Evolutionary conservation across 768 basidiomycete species (phyloP), one percentile per base, ranked within the genome.

Genomic region (Kwoniella europaea): DNA sequence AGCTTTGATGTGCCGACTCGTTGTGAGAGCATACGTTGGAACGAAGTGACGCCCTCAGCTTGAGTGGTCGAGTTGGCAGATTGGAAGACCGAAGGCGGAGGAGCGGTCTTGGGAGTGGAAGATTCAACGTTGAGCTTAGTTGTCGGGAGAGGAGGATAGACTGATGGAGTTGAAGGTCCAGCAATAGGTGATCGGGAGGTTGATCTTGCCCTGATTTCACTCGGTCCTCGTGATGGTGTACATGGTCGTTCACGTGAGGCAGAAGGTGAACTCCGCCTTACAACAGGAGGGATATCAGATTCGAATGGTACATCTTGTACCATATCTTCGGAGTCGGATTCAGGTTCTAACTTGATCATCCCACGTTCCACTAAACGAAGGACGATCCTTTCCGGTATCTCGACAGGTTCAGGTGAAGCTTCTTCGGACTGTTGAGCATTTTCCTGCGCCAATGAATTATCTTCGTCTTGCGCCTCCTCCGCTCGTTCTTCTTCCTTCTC

Each of bases 341-440:
- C 68, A 44, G 66, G 64, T 43, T 69, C 68, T 22, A 70, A 54
- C 16, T 70, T 70, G 62, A 70, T 70, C 4, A 70, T 60, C 15
- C 68, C 68, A 16, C 18, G 24, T 35, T 63, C 56, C 2, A 70
- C 68, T 2, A 70, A 63, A 15, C 53, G 41, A 10, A 70, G 68
- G 10, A 70, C 50, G 56, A 70, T 70, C 27, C 57, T 57, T 22
- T 70, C 68, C 2, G 68, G 63, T 12, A 68, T 35, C 56, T 68
- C 60, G 22, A 59, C 50, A 46, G 67, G 67, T 29, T 54, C 60
- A 12, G 67, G 60, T 16, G 67, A 63, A 18, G 7, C 22, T 22
- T 57, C 65, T 20, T 44, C 13, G 7, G 20, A 24, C 18, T 64
- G 50, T 29, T 64, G 53, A 27, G 29, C 54, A 13, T 22, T n/a